Evolutionary conservation across 257 asterid genomes (phyloP), one percentile per base, ranked within the genome.

Genomic region (Mentha longifolia): DNA sequence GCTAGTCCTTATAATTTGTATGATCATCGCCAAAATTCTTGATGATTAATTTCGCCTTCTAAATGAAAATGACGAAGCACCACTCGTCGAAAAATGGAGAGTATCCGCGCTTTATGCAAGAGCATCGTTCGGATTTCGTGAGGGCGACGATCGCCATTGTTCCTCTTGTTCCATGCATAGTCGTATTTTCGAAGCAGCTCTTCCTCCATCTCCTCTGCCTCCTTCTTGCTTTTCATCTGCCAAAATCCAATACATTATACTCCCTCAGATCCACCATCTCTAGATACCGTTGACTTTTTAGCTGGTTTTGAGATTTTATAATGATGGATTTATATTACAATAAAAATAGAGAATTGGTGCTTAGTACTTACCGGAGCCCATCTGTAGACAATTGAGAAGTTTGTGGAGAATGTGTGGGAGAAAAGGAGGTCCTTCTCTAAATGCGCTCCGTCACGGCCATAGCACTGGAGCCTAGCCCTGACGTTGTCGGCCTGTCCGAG

Each of bases 351-450:
- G n/a, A n/a, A n/a, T n/a, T n/a, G n/a, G n/a, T n/a, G n/a, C n/a
- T n/a, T n/a, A n/a, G n/a, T n/a, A n/a, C 96, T 84, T 70, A 91
- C 97, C n/a, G 85, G 87, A 65, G 88, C 86, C 86, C 87, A 85
- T 74, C 97, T 78, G 76, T 83, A 90, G 28, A 74, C 85, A 67
- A 88, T 66, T 9, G 81, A 39, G 51, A 33, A 62, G 73, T 85
- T 90, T 71, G 57, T 75, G 3, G 83, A 60, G 76, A 90, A 88
- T 55, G 75, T 61, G 67, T 69, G 73, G 2, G 76, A 80, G 76
- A 90, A 86, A 31, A 89, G 59, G 62, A 71, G 74, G 39, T 72
- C 77, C 55, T 76, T 80, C 66, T 82, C 88, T 58, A 90, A 82
- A 82, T 90, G 97, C 17, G 90, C 78, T 9, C 97, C 97, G 17